Evolutionary conservation across 2,329 filamentous ascomycete genomes (phyloP).

Genomic region (Ceratocystis variospora): DNA sequence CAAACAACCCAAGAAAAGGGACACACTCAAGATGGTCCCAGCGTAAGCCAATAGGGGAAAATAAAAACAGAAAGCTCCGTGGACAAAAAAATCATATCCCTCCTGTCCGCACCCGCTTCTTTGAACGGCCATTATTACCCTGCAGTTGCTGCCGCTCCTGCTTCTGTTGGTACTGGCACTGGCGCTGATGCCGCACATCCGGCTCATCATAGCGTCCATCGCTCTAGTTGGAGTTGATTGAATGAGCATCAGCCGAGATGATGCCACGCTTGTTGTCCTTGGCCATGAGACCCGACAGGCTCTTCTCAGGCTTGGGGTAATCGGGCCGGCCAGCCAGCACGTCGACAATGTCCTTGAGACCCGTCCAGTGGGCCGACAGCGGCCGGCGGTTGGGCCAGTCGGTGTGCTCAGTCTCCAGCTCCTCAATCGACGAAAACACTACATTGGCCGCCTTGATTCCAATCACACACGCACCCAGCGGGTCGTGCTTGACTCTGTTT

Average conservation of each 20-base stretch:
- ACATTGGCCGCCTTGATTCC: constrained; percentile 84
- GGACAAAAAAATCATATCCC: background rate
- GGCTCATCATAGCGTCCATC: background rate
- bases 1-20: constrained; percentile 1
- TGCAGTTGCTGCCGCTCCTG: background rate
- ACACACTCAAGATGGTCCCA: background rate
- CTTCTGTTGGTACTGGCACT: background rate
- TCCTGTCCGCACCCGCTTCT: background rate
- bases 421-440: constrained; percentile 69
- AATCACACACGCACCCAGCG: constrained; percentile 65
- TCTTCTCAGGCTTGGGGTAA: constrained; percentile 37
- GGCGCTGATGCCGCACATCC: background rate
- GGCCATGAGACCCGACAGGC: constrained; percentile 38
- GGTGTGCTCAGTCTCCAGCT: constrained; percentile 70
- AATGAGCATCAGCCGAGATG: constrained; percentile 15
- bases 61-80: constrained; percentile 1
- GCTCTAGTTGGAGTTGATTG: constrained; percentile 17
- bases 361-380: constrained; percentile 72
- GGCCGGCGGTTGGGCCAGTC: constrained; percentile 88
- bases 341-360: constrained; percentile 68
- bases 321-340: constrained; percentile 60
- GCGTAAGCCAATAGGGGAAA: background rate
- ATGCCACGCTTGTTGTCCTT: constrained; percentile 48
- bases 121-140: background rate
- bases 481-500: constrained; percentile 57